Evolutionary conservation across 805 yeast species (phyloP).

Genomic region (Candida piceae): DNA sequence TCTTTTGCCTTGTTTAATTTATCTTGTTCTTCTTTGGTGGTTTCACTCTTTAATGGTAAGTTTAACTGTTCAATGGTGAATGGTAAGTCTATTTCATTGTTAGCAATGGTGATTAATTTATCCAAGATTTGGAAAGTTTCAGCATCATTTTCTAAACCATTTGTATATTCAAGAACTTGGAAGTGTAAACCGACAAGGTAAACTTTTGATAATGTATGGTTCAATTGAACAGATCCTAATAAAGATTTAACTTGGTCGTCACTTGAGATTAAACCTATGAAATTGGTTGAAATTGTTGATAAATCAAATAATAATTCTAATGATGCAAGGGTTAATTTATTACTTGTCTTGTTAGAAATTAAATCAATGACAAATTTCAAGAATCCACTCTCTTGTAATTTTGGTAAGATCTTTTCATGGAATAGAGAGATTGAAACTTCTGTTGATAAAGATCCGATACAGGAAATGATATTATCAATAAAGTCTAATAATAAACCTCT

Average conservation of each 20-base stretch:
- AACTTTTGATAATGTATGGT: conserved; percentile 15
- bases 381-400: conserved; percentile 20
- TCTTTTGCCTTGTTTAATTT: conserved; percentile 42
- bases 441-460: conserved; percentile 56
- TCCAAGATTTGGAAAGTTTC: conserved; percentile 20
- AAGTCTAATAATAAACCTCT: conserved; percentile 53
- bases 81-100: conserved; percentile 15
- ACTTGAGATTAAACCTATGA: conserved; percentile 17
- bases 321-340: conserved; percentile 13
- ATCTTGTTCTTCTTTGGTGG: conserved; percentile 18
- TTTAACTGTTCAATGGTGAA: conserved; percentile 9
- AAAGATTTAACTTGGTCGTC: conserved; percentile 11
- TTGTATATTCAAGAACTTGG: conserved; percentile 27
- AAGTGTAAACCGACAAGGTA: conserved; percentile 27
- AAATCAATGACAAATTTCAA: conserved; percentile 34
- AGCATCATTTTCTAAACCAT: conserved; percentile 12
- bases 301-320: conserved; percentile 29
- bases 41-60: conserved; percentile 7
- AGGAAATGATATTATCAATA: conserved; percentile 67
- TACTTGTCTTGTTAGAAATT: conserved; percentile 31
- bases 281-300: conserved; percentile 24
- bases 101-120: conserved; percentile 32
- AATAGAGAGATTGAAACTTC: conserved; percentile 56
- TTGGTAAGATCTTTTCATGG: conserved; percentile 20
- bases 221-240: conserved; percentile 6